Base-by-base conservation (phyloP, 805 yeast species). In the Zygosaccharomyces bailii region DNA sequence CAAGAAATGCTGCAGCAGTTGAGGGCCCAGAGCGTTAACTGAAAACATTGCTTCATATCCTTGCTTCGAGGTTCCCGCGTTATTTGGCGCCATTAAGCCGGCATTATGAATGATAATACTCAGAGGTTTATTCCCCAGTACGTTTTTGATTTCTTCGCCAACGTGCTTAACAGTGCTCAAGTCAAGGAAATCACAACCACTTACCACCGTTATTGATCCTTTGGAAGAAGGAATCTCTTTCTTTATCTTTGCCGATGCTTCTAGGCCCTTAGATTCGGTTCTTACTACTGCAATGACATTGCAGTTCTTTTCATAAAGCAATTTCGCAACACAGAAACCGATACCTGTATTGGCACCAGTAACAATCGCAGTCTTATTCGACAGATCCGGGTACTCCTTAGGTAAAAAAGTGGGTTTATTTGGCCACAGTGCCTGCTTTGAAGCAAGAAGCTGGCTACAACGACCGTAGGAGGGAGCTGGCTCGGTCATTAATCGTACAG, bases 331-430 rank as follows among this genome's bases (percentile, higher is more conserved):
- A 6, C 58, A 44, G 11, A 42, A 54, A 14, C 67, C 67, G 38
- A 71, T 59, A 35, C 75, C 75, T 6, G 71, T 53, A 38, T 65
- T 69, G 19, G 63, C 61, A 40, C 74, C 74, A 5, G 75, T 70
- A 8, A 71, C 67, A 17, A 68, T 48, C 11, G 70, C 70, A 11
- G 58, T 61, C 49, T 66, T 69, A 5, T 63, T 69, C 2, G 65
- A 56, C 36, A 71, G 51, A 41, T 63, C 63, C n/a, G 74, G 74
- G 43, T 65, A 67, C 17, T 60, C 54, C 1, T 55, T 50, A 11
- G 67, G 67, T 11, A 57, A 40, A 40, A 49, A 66, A 2, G 46
- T 39, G 7, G 71, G 69, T 24, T 53, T 47, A 33, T 48, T 48
- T 17, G 67, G 65, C 36, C 55, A 46, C 8, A 57, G 45, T 8